phyloP scores from a whole-genome alignment of 2,329 filamentous ascomycete species.

The Monosporascus sp. region DNA sequence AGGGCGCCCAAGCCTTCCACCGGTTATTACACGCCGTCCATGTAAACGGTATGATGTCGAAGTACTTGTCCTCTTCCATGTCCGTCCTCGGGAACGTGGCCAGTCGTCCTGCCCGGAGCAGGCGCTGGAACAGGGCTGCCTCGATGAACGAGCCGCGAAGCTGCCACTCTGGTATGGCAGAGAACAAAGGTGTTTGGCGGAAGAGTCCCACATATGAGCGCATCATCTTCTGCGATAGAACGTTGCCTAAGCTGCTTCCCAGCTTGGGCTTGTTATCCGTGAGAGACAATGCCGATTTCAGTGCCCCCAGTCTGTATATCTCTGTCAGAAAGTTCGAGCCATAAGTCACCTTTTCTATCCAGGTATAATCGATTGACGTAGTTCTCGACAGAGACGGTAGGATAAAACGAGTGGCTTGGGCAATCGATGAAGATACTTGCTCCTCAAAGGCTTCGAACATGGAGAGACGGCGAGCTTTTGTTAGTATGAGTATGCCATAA shows the following conservation, averaged over 20 bases:
- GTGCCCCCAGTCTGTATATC: constrained; percentile 14
- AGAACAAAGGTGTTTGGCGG: constrained; percentile 10
- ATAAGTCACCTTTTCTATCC: constrained; percentile 22
- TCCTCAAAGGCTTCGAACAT: constrained; percentile 12
- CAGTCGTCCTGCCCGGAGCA: constrained; percentile 10
- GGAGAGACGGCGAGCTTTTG: constrained; percentile 11
- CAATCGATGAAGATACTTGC: constrained; percentile 10
- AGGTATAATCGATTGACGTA: constrained; percentile 12
- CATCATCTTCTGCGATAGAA: background rate
- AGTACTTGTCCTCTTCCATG: constrained; percentile 19
- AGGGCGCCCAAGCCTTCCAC: constrained; percentile 11
- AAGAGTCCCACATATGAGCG: constrained; percentile 1
- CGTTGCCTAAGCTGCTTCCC: background rate
- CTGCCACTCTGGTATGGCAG: constrained; percentile 13
- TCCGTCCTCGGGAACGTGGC: constrained; percentile 13
- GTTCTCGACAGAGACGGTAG: too few relatives aligned
- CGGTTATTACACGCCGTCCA: constrained; percentile 17
- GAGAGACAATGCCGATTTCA: background rate
- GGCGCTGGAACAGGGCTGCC: constrained; percentile 10
- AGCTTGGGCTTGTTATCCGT: background rate
- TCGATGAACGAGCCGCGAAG: constrained; percentile 14
- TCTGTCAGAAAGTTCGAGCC: constrained; percentile 13
- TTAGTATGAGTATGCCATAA: constrained; percentile 13
- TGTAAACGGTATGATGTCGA: constrained; percentile 17
- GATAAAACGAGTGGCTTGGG: constrained; percentile 2